Percentiles rank a stretch among this genome's conserved stretches.
Evolutionary conservation across 768 basidiomycete genomes (phyloP).

Genomic region (Tulasnella sp.): DNA sequence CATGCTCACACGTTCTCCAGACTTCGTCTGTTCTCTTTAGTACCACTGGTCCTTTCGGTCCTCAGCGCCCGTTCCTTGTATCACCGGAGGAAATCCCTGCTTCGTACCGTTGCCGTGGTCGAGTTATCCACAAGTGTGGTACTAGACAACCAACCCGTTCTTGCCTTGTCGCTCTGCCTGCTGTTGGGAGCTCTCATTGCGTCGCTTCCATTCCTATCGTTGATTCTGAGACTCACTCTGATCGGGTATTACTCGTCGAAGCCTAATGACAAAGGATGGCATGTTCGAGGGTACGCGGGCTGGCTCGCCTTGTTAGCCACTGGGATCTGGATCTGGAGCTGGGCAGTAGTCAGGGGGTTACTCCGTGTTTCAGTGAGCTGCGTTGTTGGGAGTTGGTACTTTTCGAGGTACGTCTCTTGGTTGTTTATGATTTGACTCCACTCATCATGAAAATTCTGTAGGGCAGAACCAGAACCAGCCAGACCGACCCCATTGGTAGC

Average conservation of each 20-base stretch:
- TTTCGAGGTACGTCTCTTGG: constrained; percentile 40
- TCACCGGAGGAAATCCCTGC: constrained; percentile 51
- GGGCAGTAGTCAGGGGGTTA: constrained; percentile 67
- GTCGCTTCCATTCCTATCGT: constrained; percentile 67
- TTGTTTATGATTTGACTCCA: background rate
- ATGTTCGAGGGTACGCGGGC: constrained; percentile 53
- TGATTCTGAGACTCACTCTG: constrained; percentile 65
- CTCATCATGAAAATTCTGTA: constrained; percentile 6
- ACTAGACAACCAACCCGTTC: constrained; percentile 57
- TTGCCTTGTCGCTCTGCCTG: constrained; percentile 60
- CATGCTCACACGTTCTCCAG: constrained; percentile 29
- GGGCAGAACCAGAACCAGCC: background rate
- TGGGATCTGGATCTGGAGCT: constrained; percentile 56
- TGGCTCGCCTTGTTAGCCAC: constrained; percentile 50
- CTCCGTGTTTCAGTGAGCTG: constrained; percentile 64
- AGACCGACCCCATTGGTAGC: constrained; percentile 31
- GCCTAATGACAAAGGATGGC: constrained; percentile 40
- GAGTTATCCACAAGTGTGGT: constrained; percentile 58
- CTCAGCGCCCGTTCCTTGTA: constrained; percentile 46
- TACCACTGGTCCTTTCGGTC: constrained; percentile 58
- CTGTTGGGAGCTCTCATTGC: constrained; percentile 53
- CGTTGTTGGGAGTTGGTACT: constrained; percentile 90
- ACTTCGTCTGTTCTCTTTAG: constrained; percentile 62
- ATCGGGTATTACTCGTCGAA: constrained; percentile 43
- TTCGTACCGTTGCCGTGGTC: constrained; percentile 33